Evolutionary conservation across 108 stramenopile species (phyloP).

Genomic region (Skeletonema grethae): DNA sequence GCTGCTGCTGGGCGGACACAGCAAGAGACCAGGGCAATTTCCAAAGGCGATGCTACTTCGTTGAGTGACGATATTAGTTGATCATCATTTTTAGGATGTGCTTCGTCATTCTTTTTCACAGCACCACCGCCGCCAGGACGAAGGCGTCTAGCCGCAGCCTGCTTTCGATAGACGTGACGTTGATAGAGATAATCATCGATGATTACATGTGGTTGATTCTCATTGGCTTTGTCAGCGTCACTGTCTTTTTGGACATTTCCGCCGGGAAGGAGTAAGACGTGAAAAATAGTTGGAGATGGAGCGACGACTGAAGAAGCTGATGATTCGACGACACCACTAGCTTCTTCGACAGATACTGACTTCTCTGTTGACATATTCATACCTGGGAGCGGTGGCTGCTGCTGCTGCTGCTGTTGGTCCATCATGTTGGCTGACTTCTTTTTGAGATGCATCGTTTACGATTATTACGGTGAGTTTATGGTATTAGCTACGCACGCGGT

Average conservation of each 20-base stretch:
- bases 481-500: no score
- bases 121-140: not conserved
- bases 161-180: conserved; percentile 30
- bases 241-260: conserved; percentile 7
- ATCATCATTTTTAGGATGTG: not conserved
- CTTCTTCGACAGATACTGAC: no score
- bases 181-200: conserved; percentile 27
- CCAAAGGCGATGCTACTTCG: conserved; percentile 18
- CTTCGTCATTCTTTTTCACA: not conserved
- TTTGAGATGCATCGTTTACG: no score
- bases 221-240: not conserved
- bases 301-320: no score
- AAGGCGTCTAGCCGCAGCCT: conserved; percentile 8
- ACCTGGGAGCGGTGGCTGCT: no score
- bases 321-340: no score
- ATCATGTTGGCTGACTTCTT: no score
- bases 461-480: no score
- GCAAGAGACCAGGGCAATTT: conserved; percentile 34
- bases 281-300: conserved; percentile 8
- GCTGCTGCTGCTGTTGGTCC: not conserved
- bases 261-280: conserved; percentile 35
- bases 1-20: conserved; percentile 18
- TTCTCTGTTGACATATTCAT: no score
- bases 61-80: conserved; percentile 8
- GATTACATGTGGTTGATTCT: not conserved